Base-by-base conservation (phyloP, 805 yeast species). In the Candida anglica region DNA sequence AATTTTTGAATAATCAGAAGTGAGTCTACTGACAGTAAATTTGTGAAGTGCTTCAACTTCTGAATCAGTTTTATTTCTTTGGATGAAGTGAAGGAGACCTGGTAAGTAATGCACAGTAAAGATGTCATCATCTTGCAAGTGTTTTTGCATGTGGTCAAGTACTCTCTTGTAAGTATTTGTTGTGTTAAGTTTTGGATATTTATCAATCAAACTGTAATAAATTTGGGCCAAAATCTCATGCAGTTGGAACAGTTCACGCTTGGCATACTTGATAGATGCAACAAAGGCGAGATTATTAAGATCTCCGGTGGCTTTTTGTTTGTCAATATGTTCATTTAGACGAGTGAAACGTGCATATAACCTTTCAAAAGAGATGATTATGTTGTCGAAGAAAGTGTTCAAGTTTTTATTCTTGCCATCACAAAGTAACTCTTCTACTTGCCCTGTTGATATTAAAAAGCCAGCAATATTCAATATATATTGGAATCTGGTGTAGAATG, bases 151-250 rank as follows among this genome's bases (percentile, higher is more conserved):
- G 34, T 71, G 79, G 6, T 61, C 50, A 2, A 81, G 41, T 6
- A 81, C 36, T 13, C 56, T 48, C 13, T 48, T 43, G 45, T 71
- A 71, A 4, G 66, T 55, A 0, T 59, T 52, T 6, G 48, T 28
- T 9, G 56, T 42, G 6, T 58, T 57, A 28, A 56, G 59, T 24
- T 54, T 43, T 2, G 60, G 45, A 25, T 65, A 62, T 24, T 62
- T 62, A 2, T 63, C 60, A 6, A 71, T 61, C 28, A 75, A 53
- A 2, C 82, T 80, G 44, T 55, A 75, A 5, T 82, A 60, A 1
- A 86, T 64, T 52, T 79, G 84, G 28, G 89, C 81, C 35, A 89
- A 57, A 2, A 70, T 50, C 47, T 86, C 95, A 53, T 88, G 93
- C 46, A 81, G 80, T 32, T 65, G 66, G 33, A 77, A 70, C 19